Evolutionary conservation across 768 basidiomycete species (phyloP), one percentile per base, ranked within the genome.

Genomic region (Mycena rosella): DNA sequence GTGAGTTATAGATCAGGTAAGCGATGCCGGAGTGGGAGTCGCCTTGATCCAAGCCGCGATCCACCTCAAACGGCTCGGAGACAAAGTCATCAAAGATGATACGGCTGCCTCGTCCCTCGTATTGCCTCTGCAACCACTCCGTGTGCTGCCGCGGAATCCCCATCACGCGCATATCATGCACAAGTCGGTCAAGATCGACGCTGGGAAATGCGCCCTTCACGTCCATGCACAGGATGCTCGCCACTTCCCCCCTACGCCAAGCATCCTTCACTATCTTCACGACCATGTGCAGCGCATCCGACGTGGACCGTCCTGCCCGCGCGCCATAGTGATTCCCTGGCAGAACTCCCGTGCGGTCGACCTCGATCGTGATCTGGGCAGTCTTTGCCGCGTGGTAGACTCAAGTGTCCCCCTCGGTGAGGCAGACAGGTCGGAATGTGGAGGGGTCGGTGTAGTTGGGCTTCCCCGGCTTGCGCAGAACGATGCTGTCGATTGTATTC

Each of bases 201-300:
- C 78, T 84, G 0, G 81, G 84, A 69, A 84, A 85, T 3, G 84
- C 82, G 0, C 79, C 84, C 70, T n/a, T n/a, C n/a, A n/a, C n/a
- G n/a, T n/a, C n/a, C n/a, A n/a, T n/a, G n/a, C n/a, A n/a, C n/a
- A n/a, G n/a, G n/a, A n/a, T n/a, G n/a, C n/a, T n/a, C n/a, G n/a
- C n/a, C n/a, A n/a, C n/a, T n/a, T n/a, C n/a, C 83, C 67, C 57
- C 10, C 56, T 49, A 0, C 77, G 44, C 84, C 83, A 85, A 0
- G 80, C 78, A 1, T 76, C 72, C 44, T 83, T 79, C 32, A 86
- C 74, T 13, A 67, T 75, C 2, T 78, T 57, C 3, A 78, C 73
- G 0, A 84, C 67, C 0, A 76, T 55, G 51, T 79, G 74, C 9
- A 82, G 34, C 0, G 81, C 75, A 67, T 85, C 81, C 0, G 75